Evolutionary conservation across 2,329 filamentous ascomycete species (phyloP), one percentile per base, ranked within the genome.

Genomic region (Fonsecaea erecta): DNA sequence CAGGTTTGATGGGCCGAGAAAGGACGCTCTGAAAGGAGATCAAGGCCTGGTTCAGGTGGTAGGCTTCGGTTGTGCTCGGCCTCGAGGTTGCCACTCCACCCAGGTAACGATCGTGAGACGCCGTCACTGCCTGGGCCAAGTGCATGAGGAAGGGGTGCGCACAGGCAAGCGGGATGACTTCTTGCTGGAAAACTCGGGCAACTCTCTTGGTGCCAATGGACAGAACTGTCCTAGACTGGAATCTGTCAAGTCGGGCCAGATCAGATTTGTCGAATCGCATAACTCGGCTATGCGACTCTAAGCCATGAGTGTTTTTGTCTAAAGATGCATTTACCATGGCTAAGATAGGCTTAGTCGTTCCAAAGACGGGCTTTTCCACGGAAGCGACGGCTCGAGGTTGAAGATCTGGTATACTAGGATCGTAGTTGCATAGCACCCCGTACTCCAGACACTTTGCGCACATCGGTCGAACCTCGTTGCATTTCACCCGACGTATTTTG

Each of bases 61-160:
- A 79, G 8, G 76, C 78, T 67, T 84, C 81, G 68, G 78, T 74
- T 18, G 77, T 16, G 64, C 74, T 59, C 48, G 67, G 61, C 35
- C 59, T 35, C 21, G 51, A 1, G 73, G 37, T 53, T n/a, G 48
- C 55, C 18, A 30, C 12, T 55, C 67, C 63, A 16, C 34, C 34
- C 37, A 83, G 72, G 65, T 80, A 76, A 5, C 81, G 77, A 65
- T 86, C 84, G 68, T 88, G 85, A 67, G 85, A 79, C 2, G 83
- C 72, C 1, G 85, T 82, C 24, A 87, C 70, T 21, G 82, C 78
- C 32, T 86, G 75, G 18, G 86, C 77, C 53, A 82, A 76, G 71
- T 88, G 85, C 75, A 86, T 80, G 4, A 88, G 76, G 61, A 83
- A 86, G 0, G 82, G 78, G 55, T 84, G 34, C 75, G 46, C 62